These are phyloP conservation scores for Yarrowia sp. DNA, from an alignment of 805 yeast genomes.

Conservation along the genomic window DNA sequence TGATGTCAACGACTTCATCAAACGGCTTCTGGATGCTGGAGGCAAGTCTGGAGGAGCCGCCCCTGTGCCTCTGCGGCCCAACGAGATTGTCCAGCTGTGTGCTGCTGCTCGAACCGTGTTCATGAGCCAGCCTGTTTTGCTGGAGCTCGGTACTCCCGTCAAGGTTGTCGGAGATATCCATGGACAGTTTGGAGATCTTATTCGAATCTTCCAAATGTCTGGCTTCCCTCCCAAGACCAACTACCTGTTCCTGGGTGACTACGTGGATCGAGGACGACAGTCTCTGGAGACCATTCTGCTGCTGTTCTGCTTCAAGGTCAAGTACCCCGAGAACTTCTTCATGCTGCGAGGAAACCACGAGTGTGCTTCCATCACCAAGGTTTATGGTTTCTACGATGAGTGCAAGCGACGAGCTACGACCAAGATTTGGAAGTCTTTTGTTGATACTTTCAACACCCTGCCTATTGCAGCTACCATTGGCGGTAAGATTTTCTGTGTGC, in stretches of 20 bases:
- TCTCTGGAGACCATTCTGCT: conserved; percentile 86
- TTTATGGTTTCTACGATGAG: conserved; percentile 95
- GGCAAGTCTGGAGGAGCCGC: conserved; percentile 55
- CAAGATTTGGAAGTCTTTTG: conserved; percentile 86
- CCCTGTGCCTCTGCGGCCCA: conserved; percentile 60
- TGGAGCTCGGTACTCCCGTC: conserved; percentile 85
- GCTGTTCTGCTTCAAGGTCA: conserved; percentile 84
- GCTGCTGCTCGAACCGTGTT: conserved; percentile 82
- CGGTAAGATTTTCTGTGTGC: conserved; percentile 86
- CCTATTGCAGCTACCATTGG: conserved; percentile 94
- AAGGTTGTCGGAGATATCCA: conserved; percentile 91
- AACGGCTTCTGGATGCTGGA: conserved; percentile 85
- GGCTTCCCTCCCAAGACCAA: conserved; percentile 94
- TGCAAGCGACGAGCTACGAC: conserved; percentile 89
- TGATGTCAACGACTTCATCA: conserved; percentile 82
- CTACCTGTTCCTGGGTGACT: conserved; percentile 89
- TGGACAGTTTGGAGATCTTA: conserved; percentile 88
- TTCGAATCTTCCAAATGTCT: conserved; percentile 85
- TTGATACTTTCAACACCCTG: conserved; percentile 89
- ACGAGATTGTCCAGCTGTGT: conserved; percentile 82
- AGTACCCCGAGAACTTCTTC: conserved; percentile 92
- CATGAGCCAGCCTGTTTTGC: conserved; percentile 81
- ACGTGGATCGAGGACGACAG: conserved; percentile 95
- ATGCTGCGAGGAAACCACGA: conserved; percentile 92
- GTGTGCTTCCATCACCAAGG: conserved; percentile 92